Evolutionary conservation across 305 asterid genomes (phyloP).

Genomic region (Fraxinus velutina): DNA sequence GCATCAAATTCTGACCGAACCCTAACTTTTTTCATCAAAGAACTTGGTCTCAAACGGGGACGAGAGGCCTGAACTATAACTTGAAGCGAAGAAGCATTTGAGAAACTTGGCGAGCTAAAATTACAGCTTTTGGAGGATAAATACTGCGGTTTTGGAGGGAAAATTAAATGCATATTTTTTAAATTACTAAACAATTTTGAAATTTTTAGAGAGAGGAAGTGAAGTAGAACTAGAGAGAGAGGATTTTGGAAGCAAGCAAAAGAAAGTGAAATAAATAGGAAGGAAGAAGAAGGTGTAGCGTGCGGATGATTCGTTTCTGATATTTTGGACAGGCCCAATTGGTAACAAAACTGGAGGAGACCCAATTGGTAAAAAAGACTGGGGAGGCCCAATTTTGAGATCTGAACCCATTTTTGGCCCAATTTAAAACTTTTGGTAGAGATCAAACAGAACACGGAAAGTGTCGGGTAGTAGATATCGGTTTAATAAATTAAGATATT

Average conservation of each 20-base stretch:
- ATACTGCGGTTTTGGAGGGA: constrained; percentile 41
- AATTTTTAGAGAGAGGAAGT: not conserved
- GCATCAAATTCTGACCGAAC: constrained; percentile 73
- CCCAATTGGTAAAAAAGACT: not conserved
- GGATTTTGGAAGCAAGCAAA: not conserved
- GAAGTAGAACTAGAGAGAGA: not conserved
- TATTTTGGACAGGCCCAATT: not conserved
- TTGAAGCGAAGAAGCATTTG: constrained; percentile 29
- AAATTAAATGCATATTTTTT: constrained; percentile 48
- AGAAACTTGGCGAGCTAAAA: constrained; percentile 26
- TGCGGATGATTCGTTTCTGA: not conserved
- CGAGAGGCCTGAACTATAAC: constrained; percentile 27
- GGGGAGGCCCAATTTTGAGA: not conserved
- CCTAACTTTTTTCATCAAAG: constrained; percentile 36
- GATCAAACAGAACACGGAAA: not conserved
- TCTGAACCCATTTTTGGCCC: not conserved
- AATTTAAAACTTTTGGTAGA: not conserved
- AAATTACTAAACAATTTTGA: not conserved
- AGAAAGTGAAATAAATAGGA: not conserved
- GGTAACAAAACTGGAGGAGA: not conserved
- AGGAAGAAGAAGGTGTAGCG: not conserved
- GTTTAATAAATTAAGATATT: not conserved
- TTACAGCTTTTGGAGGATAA: constrained; percentile 28
- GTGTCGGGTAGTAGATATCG: not conserved
- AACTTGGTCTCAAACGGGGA: constrained; percentile 21